These are phyloP conservation scores for Coffea canephora DNA, from an alignment of 257 asterid genomes.

Conservation along the genomic window DNA sequence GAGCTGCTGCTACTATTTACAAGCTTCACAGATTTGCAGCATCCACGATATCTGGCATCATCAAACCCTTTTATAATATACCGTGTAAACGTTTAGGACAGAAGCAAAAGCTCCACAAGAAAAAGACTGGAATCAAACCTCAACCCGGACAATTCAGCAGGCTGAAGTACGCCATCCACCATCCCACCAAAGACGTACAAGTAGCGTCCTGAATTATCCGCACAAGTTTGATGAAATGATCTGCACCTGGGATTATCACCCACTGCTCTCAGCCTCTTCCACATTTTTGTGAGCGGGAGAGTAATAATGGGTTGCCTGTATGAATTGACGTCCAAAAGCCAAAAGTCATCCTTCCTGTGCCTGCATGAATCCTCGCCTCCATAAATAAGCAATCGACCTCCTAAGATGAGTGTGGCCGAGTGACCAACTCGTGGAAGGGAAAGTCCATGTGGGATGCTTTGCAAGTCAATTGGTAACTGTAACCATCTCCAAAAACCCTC, in stretches of 20 bases:
- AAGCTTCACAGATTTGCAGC: background rate
- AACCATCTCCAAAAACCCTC: slow-evolving; percentile 61
- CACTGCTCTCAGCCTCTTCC: slow-evolving; percentile 55
- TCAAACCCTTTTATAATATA: too few relatives aligned
- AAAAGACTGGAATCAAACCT: slow-evolving; percentile 70
- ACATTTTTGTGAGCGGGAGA: slow-evolving; percentile 38
- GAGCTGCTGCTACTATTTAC: slow-evolving; percentile 4
- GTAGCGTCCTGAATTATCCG: slow-evolving; percentile 64
- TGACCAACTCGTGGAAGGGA: slow-evolving; percentile 88
- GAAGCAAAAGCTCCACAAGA: slow-evolving; percentile 60
- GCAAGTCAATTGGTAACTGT: slow-evolving; percentile 49
- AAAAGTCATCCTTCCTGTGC: slow-evolving; percentile 70
- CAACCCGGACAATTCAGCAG: slow-evolving; percentile 57
- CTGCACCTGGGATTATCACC: slow-evolving; percentile 63
- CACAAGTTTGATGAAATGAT: slow-evolving; percentile 86
- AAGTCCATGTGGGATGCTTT: slow-evolving; percentile 55
- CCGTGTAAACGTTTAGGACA: slow-evolving; percentile 10
- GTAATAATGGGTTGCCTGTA: slow-evolving; percentile 28
- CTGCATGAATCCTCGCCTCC: slow-evolving; percentile 89
- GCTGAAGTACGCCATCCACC: slow-evolving; percentile 71
- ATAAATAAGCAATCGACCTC: slow-evolving; percentile 65
- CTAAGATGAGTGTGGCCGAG: slow-evolving; percentile 74
- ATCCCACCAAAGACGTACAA: slow-evolving; percentile 87
- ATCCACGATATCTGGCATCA: background rate
- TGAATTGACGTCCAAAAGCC: slow-evolving; percentile 70